phyloP scores from a whole-genome alignment of 257 asterid genomes.

The Solanum bulbocastanum region DNA sequence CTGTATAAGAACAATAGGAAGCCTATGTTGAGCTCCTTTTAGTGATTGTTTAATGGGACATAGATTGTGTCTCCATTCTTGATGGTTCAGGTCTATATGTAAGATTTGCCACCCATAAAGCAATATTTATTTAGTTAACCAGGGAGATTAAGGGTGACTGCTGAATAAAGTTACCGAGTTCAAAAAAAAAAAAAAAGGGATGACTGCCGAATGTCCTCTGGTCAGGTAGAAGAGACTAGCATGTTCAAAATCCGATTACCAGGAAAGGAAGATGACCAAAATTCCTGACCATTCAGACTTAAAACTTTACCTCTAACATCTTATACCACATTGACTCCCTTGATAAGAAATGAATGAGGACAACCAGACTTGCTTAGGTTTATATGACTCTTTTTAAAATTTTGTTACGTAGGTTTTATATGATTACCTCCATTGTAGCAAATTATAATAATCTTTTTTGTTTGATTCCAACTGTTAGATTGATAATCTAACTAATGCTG shows the following conservation, averaged over 20 bases:
- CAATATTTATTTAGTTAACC: not conserved
- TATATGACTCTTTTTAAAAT: not conserved
- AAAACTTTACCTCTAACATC: not conserved
- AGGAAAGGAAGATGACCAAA: not conserved
- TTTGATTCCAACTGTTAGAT: not conserved
- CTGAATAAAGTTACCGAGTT: not conserved
- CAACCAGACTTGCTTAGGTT: not conserved
- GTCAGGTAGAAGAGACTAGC: not conserved
- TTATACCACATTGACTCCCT: not conserved
- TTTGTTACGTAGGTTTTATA: not conserved
- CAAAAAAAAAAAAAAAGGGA: no score
- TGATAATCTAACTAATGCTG: not conserved
- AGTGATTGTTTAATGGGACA: not conserved
- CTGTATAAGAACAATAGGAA: not conserved
- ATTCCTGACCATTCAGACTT: not conserved
- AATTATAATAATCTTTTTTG: not conserved
- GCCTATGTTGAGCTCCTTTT: not conserved
- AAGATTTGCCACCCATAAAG: not conserved
- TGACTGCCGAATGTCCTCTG: not conserved
- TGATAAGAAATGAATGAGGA: not conserved
- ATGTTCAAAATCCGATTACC: not conserved
- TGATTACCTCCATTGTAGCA: not conserved
- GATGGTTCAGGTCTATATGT: not conserved
- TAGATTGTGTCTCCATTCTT: not conserved
- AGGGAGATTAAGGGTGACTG: not conserved